Evolutionary conservation across 78 protist species (phyloP), one percentile per base, ranked within the genome.

Genomic region (Dictyostelium intermedium): DNA sequence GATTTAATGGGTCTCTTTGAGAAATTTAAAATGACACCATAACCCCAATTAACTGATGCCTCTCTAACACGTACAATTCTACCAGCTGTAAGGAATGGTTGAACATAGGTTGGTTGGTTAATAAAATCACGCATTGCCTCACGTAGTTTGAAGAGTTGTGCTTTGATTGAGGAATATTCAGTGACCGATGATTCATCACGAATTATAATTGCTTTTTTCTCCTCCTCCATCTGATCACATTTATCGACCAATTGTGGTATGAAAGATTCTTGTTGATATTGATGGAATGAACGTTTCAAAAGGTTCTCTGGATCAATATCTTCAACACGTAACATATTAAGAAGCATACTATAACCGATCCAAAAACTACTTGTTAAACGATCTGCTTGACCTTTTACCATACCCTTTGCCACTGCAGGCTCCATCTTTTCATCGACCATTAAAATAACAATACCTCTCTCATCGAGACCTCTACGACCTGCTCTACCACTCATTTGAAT

Each of bases 401-500:
- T 95, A 32, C 69, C 91, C 76, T 92, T 84, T 32, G 97, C 91
- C 11, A 83, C 97, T 1, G 56, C 91, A 1, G 97, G 97, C 80
- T 98, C 99, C 87, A 98, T 76, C 82, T 91, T 73, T 84, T 98
- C 99, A 61, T 98, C 98, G 23, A 97, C 93, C 98, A 98, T 97
- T 72, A 97, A 10, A 47, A 98, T 95, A 39, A 98, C 99, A 16
- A 98, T 92, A 72, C 99, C 99, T 56, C 97, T 77, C 25, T 95
- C 97, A 50, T 98, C 99, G 30, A 98, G 83, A 18, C 99, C 99
- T 25, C 99, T 91, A 18, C 99, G 94, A 11, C 99, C 99, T 4
- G 99, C 99, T 18, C 99, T 85, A 10, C 99, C 99, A 20, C 96
- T 66, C 99, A 98, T 98, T 94, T 99, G 99, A n/a, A 93, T 98